These are phyloP conservation scores for Grigorovia transvaalensis DNA, from an alignment of 805 yeast species.

Conservation along the genomic window DNA sequence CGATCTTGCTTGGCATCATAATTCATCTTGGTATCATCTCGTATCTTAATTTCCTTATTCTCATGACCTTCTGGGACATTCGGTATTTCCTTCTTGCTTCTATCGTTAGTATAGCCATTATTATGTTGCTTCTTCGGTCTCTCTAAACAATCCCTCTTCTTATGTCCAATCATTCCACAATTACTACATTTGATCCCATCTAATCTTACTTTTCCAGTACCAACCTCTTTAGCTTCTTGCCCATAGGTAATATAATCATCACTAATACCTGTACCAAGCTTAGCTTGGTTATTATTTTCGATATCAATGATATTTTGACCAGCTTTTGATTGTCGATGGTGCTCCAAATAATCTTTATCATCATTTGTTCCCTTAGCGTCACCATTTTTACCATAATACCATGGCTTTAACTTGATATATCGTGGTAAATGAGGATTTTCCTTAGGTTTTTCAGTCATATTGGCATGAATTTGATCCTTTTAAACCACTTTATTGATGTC, in stretches of 20 bases:
- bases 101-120: too few species aligned
- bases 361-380: conserved; percentile 16
- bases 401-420: conserved; percentile 26
- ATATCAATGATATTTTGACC: conserved; percentile 31
- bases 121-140: conserved; percentile 35
- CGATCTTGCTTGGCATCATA: conserved; percentile 70
- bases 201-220: neutral
- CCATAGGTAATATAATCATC: conserved; percentile 30
- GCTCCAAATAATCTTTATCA: conserved; percentile 39
- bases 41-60: conserved; percentile 17
- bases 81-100: conserved; percentile 5
- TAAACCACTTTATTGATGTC: neutral
- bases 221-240: conserved; percentile 1
- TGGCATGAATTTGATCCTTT: neutral
- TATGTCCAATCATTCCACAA: conserved; percentile 47
- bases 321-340: conserved; percentile 37
- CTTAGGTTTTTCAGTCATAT: neutral
- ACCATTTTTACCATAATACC: conserved; percentile 16
- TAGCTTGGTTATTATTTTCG: conserved; percentile 40
- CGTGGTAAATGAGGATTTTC: conserved; percentile 24
- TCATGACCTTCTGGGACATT: conserved; percentile 12
- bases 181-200: conserved; percentile 34
- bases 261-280: conserved; percentile 45
- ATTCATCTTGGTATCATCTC: conserved; percentile 17
- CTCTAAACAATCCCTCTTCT: conserved; percentile 46